phyloP scores from a whole-genome alignment of 345 rosid genomes.

The Jatropha curcas region DNA sequence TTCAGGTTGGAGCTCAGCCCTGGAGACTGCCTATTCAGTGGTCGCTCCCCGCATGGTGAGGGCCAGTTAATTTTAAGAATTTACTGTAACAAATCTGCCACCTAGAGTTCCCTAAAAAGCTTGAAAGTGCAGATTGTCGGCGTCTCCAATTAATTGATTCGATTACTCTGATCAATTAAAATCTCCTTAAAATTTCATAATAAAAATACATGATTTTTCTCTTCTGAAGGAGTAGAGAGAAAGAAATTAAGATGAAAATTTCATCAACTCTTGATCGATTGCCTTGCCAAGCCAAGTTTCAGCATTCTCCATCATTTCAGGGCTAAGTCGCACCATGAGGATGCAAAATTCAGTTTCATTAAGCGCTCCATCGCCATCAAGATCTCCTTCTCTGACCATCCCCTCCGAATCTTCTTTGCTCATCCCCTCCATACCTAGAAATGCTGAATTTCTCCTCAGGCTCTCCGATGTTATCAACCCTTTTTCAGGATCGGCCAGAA shows the following conservation, averaged over 20 bases:
- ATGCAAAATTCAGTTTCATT: conserved; percentile 77
- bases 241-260: conserved; percentile 17
- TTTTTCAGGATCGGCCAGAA: conserved; percentile 59
- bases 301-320: conserved; percentile 81
- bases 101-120: too few relatives aligned
- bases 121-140: too few relatives aligned
- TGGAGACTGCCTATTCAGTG: too few relatives aligned
- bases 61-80: too few relatives aligned
- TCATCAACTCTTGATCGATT: conserved; percentile 48
- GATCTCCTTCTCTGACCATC: conserved; percentile 86
- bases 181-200: not conserved
- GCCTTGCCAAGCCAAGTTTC: conserved; percentile 78
- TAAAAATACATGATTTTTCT: not conserved
- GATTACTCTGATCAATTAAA: not conserved
- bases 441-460: conserved; percentile 60
- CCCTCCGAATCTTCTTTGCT: conserved; percentile 60
- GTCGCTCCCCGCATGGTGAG: too few relatives aligned
- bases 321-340: conserved; percentile 89
- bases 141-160: too few relatives aligned
- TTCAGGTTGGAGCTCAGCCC: too few relatives aligned
- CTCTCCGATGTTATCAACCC: conserved; percentile 70
- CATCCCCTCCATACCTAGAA: conserved; percentile 81
- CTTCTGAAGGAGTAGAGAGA: not conserved
- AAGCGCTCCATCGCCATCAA: conserved; percentile 79
- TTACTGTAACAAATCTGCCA: too few relatives aligned